A percentile compares a stretch with the other conserved stretches of the same genome.
phyloP scores from a whole-genome alignment of 441 rosid species.

The Eruca vesicaria region DNA sequence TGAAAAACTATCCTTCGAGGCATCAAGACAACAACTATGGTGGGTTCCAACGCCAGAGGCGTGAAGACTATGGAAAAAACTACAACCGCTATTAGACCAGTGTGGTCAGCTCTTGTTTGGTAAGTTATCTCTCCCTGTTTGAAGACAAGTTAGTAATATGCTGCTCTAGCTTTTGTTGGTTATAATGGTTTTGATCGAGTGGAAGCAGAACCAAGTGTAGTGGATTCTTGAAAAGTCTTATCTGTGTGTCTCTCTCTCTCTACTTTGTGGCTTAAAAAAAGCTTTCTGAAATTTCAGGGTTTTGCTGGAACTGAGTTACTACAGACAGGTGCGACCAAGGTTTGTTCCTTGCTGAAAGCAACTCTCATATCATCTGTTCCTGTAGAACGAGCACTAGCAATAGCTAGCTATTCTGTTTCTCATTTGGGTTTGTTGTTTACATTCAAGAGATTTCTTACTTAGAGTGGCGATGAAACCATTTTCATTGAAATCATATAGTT shows the following conservation, averaged over 20 bases:
- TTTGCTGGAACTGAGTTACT: constrained; percentile 7
- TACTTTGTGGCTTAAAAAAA: constrained; percentile 32
- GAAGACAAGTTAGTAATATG: constrained; percentile 16
- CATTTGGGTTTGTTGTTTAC: neutral
- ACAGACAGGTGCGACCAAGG: neutral
- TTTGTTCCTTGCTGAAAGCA: neutral
- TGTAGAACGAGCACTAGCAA: neutral
- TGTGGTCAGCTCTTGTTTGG: constrained; percentile 41
- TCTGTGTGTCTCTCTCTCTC: constrained; percentile 9
- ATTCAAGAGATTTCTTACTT: neutral
- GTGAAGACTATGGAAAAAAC: constrained; percentile 75
- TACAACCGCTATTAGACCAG: constrained; percentile 69
- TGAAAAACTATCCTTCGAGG: constrained; percentile 69
- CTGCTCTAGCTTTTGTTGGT: constrained; percentile 6
- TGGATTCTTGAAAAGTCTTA: constrained; percentile 19
- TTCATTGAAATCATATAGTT: constrained; percentile 10
- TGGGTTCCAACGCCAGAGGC: constrained; percentile 82
- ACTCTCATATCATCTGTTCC: neutral
- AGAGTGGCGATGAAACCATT: neutral
- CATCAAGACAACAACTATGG: constrained; percentile 53
- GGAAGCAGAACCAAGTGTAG: too few species aligned
- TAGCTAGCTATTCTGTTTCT: neutral
- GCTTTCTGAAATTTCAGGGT: constrained; percentile 55
- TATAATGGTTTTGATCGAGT: constrained; percentile 7
- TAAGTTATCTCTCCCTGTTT: constrained; percentile 49